Evolutionary conservation across 2,329 filamentous ascomycete species (phyloP), one percentile per base, ranked within the genome.

Genomic region (Nannizziopsis barbatae): DNA sequence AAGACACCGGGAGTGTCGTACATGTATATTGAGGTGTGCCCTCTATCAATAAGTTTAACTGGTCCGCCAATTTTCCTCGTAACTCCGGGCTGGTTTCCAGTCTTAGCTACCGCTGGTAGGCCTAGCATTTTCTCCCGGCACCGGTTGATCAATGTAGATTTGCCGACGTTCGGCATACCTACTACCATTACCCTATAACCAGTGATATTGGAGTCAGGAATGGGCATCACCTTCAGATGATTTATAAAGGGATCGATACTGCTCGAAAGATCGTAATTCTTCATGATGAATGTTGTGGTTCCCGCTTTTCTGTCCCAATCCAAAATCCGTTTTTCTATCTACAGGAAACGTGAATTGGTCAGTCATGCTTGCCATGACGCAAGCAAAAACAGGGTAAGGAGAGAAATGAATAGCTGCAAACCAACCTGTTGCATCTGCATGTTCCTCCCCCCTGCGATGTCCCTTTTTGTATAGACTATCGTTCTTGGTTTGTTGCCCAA

Each of bases 91-190:
- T 95, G 82, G 9, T 83, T 81, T 8, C 92, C 92, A 1, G 89
- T 95, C 53, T 72, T 75, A 33, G 89, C 86, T 1, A 81, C 89
- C 27, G 40, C 45, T 17, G 40, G 7, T 2, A 33, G 6, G 2
- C 40, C 3, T 22, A 7, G 30, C 14, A 8, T 87, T 17, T 9
- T 20, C 36, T 74, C 76, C 15, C 92, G 82, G 42, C 96, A 75
- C 12, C 81, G 78, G 65, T 98, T 98, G 37, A 98, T 78, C n/a
- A 98, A 73, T 1, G 89, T 88, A 41, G 86, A 94, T 68, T 98
- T 98, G 32, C 92, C 92, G 0, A 95, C 86, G 62, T 98, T 98
- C 32, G 92, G 92, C 89, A 98, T 95, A 48, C 92, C 92, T 11
- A 96, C 89, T 0, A 96, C 79, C 64, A 98, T 77, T 49, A 88